Evolutionary conservation across 495 filamentous ascomycete genomes (phyloP), one percentile per base, ranked within the genome.

Genomic region (Glutinoglossum americanum): DNA sequence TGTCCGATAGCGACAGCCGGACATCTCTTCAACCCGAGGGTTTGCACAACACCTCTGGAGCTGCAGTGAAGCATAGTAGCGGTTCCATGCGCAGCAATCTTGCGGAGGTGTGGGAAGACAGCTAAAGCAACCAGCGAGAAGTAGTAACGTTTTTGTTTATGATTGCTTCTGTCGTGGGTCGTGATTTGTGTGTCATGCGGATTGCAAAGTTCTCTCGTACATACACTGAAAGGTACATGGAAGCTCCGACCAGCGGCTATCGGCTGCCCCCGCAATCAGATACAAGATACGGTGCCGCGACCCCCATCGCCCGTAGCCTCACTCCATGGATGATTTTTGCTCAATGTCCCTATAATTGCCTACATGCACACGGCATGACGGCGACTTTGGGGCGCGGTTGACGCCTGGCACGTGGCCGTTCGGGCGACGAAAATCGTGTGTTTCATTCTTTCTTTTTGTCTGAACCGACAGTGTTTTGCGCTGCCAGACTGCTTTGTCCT

Each of bases 141-240:
- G 37, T 11, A 7, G 37, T 11, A 41, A 11, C 1, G 8, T 41
- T 23, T 45, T 19, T 13, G 5, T 10, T n/a, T 21, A 45, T 45
- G 41, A 45, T 45, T 45, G 17, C 41, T 45, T 45, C 41, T 45
- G 41, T 45, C n/a, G 25, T 53, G 49, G 0, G 41, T 45, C n/a
- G 25, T 53, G 49, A 1, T 28, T 15, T 53, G 49, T 53, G 49
- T 53, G 49, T 53, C 49, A 53, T 53, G 49, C 49, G 25, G 49
- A 28, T 53, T 53, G 49, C 49, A 53, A 5, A 53, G 49, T 27
- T 45, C 41, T 39, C 47, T 53, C 49, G 49, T 53, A 53, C 49
- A 27, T 28, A 45, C 17, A 45, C 2, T 10, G 13, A 45, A 41
- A 45, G 19, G 10, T 21, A 23, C 41, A 45, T 45, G 41, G 41